Conservation (phyloP, 306 rosid species). For the Ammopiptanthus mongolicus region DNA sequence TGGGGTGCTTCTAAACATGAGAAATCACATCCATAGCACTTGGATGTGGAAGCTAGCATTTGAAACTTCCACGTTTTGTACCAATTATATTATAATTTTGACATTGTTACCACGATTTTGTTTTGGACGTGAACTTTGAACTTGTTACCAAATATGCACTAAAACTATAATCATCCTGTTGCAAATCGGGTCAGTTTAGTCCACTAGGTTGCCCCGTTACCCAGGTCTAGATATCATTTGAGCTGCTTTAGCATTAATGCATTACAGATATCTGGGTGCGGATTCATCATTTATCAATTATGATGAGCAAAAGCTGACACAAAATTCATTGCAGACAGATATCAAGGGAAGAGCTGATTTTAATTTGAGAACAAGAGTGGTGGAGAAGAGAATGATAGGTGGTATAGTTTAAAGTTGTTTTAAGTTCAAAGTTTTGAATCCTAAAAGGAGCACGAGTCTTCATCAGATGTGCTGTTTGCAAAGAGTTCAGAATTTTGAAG, state of each 20-base stretch:
- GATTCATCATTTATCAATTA: not conserved
- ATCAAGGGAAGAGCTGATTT: not conserved
- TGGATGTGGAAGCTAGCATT: too few relatives aligned
- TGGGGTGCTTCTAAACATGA: too few relatives aligned
- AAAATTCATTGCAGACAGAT: not conserved
- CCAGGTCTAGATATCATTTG: not conserved
- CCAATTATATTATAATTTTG: too few relatives aligned
- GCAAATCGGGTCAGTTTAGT: too few relatives aligned
- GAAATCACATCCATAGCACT: too few relatives aligned
- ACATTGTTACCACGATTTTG: too few relatives aligned
- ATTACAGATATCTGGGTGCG: not conserved
- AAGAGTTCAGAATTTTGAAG: not conserved
- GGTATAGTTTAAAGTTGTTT: not conserved
- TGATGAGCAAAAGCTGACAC: not conserved
- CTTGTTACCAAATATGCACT: too few relatives aligned
- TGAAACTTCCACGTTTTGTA: too few relatives aligned
- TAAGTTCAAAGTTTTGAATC: not conserved
- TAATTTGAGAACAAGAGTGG: not conserved
- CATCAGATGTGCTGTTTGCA: not conserved
- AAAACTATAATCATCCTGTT: too few relatives aligned
- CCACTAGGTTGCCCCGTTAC: too few relatives aligned
- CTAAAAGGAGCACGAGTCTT: not conserved
- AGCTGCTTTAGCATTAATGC: not conserved
- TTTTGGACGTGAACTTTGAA: too few relatives aligned
- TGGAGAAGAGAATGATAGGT: not conserved